Evolutionary conservation across 176 grass and related monocot species (phyloP).

Genomic region (Coix lacrymajobi): DNA sequence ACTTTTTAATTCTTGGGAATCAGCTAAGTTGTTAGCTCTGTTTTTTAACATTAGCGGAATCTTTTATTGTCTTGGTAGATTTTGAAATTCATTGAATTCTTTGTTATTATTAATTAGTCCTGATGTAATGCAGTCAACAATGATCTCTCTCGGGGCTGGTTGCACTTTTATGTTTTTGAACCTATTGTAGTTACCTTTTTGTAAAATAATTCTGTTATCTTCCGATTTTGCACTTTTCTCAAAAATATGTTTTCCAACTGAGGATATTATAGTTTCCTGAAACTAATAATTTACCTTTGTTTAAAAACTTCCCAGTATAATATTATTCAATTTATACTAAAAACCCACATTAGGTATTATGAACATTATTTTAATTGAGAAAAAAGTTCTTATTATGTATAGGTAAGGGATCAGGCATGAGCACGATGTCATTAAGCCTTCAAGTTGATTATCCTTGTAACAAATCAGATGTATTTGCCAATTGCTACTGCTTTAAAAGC

Average conservation of each 20-base stretch:
- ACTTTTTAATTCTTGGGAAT: background rate
- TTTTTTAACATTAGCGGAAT: background rate
- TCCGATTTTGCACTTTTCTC: background rate
- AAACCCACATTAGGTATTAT: background rate
- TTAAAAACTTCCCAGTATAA: background rate
- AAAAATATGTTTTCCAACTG: background rate
- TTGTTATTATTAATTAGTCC: background rate
- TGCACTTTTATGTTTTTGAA: background rate
- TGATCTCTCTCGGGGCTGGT: background rate
- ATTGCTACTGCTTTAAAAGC: background rate
- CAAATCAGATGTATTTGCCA: background rate
- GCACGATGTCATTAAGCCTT: background rate
- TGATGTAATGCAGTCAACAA: background rate
- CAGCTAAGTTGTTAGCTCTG: background rate
- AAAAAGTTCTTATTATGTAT: background rate
- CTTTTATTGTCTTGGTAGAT: conserved; percentile 3
- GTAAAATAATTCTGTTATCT: background rate
- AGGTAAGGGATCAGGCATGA: background rate
- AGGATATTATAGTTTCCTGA: background rate
- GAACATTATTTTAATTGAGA: background rate
- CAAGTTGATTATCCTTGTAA: background rate
- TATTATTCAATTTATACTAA: background rate
- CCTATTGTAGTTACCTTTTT: background rate
- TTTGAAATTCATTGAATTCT: background rate
- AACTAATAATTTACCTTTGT: background rate